Evolutionary conservation across 768 basidiomycete species (phyloP), one percentile per base, ranked within the genome.

Genomic region (Amanita pseudoporphyria): DNA sequence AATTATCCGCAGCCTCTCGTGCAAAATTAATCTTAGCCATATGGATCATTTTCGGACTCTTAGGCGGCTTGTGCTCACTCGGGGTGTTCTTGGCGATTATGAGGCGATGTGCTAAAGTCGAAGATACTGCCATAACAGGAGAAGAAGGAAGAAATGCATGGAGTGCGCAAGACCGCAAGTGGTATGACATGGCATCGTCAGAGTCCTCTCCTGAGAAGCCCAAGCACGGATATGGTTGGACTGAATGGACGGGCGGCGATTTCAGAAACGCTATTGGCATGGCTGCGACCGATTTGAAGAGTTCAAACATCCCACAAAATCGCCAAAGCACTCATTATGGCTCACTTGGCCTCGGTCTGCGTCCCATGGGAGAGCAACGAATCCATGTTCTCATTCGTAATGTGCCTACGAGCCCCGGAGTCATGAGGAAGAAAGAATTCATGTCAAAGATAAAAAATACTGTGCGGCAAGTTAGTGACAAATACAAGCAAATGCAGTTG

Each of bases 381-480:
- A 66, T 35, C 64, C 62, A 40, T 53, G 24, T 37, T 37, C 30
- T 30, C 16, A 16, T 33, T 19, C 9, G 18, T 58, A 53, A 57
- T 61, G 55, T 39, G 55, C 56, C 24, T 38, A 61, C 56, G 38
- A 75, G 71, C 50, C 73, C 81, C 6, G 76, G 72, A 7, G 70
- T 82, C 33, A 80, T 86, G 74, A 81, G 73, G 60, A 88, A 87
- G 62, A 71, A 67, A 14, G 82, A 85, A 58, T 87, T 87, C 58
- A 55, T 87, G 46, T 71, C 72, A n/a, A 74, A 69, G 60, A 71
- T 87, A 37, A 75, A 68, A 53, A 71, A 78, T 42, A 82, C 82
- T 2, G 79, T 83, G 30, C 71, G 85, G 49, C 73, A 78, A 38
- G 83, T 85, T 53, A 86, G 84, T 67, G 74, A 81, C 58, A 79